These are phyloP conservation scores for Aspergillus ruber DNA, from an alignment of 2,329 filamentous ascomycete species.

Conservation along the genomic window DNA sequence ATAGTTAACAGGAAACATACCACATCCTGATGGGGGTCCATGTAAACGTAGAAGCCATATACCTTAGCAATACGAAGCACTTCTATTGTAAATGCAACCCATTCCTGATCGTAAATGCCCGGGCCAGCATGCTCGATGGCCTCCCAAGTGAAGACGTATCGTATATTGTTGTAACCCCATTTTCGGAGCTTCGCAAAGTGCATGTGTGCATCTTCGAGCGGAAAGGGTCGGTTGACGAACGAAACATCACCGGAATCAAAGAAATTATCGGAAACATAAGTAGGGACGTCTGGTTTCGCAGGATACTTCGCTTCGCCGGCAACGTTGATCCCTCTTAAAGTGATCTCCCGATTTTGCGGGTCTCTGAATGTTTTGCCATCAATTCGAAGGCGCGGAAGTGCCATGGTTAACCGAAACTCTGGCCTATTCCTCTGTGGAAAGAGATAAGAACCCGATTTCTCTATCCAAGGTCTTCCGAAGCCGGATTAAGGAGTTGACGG, in stretches of 20 bases:
- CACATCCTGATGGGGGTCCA: constrained; percentile 98
- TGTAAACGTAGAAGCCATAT: constrained; percentile 94
- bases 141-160: constrained; percentile 98
- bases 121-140: constrained; percentile 92
- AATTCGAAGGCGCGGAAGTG: constrained; percentile 69
- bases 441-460: not conserved
- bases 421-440: not conserved
- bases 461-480: not conserved
- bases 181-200: constrained; percentile 82
- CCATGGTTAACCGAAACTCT: constrained; percentile 49
- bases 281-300: constrained; percentile 71
- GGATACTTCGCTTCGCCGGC: constrained; percentile 88
- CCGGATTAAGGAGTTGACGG: no score
- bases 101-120: constrained; percentile 87
- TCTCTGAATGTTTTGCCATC: constrained; percentile 84
- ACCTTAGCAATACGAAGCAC: constrained; percentile 75
- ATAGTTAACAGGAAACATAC: constrained; percentile 45
- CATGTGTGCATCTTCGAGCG: constrained; percentile 69
- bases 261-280: constrained; percentile 70
- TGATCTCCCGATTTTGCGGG: constrained; percentile 71
- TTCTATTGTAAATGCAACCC: constrained; percentile 84
- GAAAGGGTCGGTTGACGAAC: constrained; percentile 81
- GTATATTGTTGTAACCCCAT: constrained; percentile 92
- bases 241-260: constrained; percentile 89
- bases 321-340: constrained; percentile 88